phyloP scores from a whole-genome alignment of 257 asterid genomes.

The Schizonepeta tenuifolia region DNA sequence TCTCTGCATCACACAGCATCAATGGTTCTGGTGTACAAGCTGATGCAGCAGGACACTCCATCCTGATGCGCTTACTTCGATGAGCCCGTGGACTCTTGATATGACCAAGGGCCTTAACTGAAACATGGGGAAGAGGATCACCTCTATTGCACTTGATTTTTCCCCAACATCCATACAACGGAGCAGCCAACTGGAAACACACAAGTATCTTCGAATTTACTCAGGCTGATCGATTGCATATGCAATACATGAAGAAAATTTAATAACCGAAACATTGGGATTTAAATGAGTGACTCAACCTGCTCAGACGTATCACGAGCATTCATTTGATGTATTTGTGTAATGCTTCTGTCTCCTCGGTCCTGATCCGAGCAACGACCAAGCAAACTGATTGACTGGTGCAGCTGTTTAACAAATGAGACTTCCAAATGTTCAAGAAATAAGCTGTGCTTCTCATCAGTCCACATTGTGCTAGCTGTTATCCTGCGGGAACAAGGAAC shows the following conservation, averaged over 20 bases:
- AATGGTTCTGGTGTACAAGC: conserved; percentile 30
- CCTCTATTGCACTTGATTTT: conserved; percentile 38
- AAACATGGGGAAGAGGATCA: conserved; percentile 32
- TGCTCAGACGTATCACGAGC: conserved; percentile 35
- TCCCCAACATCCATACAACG: conserved; percentile 38
- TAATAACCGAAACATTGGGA: conserved; percentile 21
- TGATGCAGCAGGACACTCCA: conserved; percentile 29
- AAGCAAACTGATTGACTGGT: conserved; percentile 47
- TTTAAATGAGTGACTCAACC: conserved; percentile 44
- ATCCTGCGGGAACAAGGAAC: conserved; percentile 47
- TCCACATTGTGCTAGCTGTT: conserved; percentile 50
- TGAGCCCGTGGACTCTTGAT: conserved; percentile 30
- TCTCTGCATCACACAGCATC: conserved; percentile 28
- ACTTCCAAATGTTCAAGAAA: conserved; percentile 70
- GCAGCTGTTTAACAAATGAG: conserved; percentile 72
- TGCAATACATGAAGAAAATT: not conserved
- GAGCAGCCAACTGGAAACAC: conserved; percentile 41
- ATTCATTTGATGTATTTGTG: conserved; percentile 33
- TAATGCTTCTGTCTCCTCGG: conserved; percentile 24
- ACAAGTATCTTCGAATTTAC: not conserved
- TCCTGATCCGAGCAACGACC: conserved; percentile 37
- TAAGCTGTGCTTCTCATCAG: conserved; percentile 71
- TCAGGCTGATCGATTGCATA: conserved; percentile 5
- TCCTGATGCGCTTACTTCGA: conserved; percentile 35
- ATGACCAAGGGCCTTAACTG: conserved; percentile 43